phyloP scores from a whole-genome alignment of 2,329 filamentous ascomycete species.

The Paecilomyces sp. region DNA sequence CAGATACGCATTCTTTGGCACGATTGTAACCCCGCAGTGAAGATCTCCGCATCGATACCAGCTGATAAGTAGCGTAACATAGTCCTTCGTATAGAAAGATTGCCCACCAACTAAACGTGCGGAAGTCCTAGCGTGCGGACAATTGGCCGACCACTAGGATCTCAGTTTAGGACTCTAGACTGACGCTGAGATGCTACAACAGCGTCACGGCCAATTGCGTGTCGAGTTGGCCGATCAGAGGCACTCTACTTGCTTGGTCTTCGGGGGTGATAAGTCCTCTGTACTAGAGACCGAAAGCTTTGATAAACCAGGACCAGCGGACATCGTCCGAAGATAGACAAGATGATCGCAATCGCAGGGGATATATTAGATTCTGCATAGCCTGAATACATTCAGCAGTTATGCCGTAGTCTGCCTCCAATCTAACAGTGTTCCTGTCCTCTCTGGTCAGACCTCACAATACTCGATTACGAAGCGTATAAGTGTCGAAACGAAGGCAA shows the following conservation, averaged over 20 bases:
- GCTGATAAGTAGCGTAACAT: neutral
- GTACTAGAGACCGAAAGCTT: neutral
- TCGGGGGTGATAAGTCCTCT: neutral
- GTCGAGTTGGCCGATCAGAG: neutral
- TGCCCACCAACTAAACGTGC: constrained; percentile 1
- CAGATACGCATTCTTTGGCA: neutral
- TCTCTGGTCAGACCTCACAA: neutral
- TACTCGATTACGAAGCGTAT: neutral
- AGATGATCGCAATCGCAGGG: neutral
- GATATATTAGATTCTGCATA: neutral
- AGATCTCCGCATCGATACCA: neutral
- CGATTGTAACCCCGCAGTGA: neutral
- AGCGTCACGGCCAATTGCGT: neutral
- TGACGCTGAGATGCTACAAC: neutral
- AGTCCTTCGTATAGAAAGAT: neutral
- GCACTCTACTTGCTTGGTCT: neutral
- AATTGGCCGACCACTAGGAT: neutral
- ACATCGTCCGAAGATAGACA: neutral
- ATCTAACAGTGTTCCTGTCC: neutral
- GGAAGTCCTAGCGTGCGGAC: constrained; percentile 2
- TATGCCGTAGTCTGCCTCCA: neutral
- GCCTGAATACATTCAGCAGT: neutral
- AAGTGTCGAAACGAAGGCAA: neutral
- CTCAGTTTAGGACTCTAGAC: neutral
- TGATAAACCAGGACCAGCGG: neutral